Base-by-base conservation (phyloP, 176 grass and related monocot species). In the Eragrostis curvula region DNA sequence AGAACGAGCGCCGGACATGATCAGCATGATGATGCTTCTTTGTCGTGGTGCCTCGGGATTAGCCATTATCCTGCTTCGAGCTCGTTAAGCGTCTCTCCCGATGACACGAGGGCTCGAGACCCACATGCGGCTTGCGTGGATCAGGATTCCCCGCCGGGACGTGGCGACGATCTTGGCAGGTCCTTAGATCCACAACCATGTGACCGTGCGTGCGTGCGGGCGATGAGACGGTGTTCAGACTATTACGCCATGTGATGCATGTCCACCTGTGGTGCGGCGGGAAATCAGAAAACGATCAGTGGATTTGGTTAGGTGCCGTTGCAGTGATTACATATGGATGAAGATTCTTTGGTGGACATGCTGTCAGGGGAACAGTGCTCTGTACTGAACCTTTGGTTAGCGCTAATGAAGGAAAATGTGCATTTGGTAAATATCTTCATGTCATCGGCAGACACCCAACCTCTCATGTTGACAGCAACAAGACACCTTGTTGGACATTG, bases 111-210 rank as follows among this genome's bases (percentile, higher is more conserved):
- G 52, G 62, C 32, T 61, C 76, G 6, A 9, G 67, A 62, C 53
- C 70, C 82, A 85, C 87, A 81, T 85, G 82, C 39, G 18, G 36
- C 53, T 48, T 45, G 58, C 77, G 39, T 76, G 64, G 70, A 56
- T 23, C 79, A 21, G 43, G 81, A 75, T 75, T 85, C 70, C 52
- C 23, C 70, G 68, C 12, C 62, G 62, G 6, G 6, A 5, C 44
- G 73, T 25, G 68, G 51, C 87, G 87, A 67, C 75, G 44, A 80
- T 83, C 60, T 49, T 43, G 80, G 59, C 41, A 51, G 41, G 27
- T 74, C 50, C 11, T 47, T 46, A 2, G 55, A 9, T 71, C 44
- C 24, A 14, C 58, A 24, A 2, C 58, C 58, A 28, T 61, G 58
- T 13, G 75, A 0, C 50, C 32, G 58, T 47, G 65, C 73, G 28